phyloP scores from a whole-genome alignment of 2,329 filamentous ascomycete genomes.

The Paecilomyces fulvus region DNA sequence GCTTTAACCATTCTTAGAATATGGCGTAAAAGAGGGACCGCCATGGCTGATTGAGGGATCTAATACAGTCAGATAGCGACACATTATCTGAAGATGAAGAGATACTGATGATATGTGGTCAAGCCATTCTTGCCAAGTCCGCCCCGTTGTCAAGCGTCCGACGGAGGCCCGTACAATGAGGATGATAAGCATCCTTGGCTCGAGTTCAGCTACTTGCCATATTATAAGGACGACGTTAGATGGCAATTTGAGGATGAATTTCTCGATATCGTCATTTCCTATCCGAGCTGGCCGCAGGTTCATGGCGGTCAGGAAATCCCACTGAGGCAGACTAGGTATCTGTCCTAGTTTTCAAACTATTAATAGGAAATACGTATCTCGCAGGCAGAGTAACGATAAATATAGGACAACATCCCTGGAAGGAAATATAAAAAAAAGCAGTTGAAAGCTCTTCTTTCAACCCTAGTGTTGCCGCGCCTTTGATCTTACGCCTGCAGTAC shows the following conservation, averaged over 20 bases:
- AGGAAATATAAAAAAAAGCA: no score
- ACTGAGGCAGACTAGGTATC: no score
- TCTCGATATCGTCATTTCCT: not conserved
- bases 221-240: not conserved
- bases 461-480: no score
- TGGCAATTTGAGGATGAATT: not conserved
- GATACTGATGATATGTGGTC: not conserved
- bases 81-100: not conserved
- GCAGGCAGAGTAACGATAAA: no score
- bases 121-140: not conserved
- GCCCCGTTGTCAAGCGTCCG: not conserved
- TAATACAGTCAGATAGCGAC: not conserved
- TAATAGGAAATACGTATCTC: no score
- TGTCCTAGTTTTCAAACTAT: no score
- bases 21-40: not conserved
- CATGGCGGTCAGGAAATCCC: not conserved
- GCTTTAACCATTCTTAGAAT: not conserved
- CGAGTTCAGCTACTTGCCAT: not conserved
- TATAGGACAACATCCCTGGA: no score
- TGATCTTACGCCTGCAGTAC: no score
- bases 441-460: no score
- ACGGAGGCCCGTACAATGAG: not conserved
- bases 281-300: not conserved
- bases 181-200: not conserved
- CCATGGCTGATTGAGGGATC: not conserved